phyloP scores from a whole-genome alignment of 306 rosid species.

The Quercus engelmannii region DNA sequence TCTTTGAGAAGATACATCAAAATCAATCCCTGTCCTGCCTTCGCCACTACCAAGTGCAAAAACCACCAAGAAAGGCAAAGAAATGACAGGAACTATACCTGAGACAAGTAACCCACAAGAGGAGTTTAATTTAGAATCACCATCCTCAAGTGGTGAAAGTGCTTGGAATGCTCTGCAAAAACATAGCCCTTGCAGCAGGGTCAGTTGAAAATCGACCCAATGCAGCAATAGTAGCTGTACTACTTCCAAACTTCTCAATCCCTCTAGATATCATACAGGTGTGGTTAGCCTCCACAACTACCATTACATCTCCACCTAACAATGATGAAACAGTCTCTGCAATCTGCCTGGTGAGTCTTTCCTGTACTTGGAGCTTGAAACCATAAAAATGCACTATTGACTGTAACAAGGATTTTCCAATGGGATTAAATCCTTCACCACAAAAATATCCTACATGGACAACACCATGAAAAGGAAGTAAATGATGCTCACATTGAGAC shows the following conservation, averaged over 20 bases:
- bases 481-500: slow-evolving; percentile 97
- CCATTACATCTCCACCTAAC: slow-evolving; percentile 76
- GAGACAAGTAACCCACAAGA: background rate
- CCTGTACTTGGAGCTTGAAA: slow-evolving; percentile 97
- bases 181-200: slow-evolving; percentile 46
- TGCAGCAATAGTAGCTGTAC: slow-evolving; percentile 80
- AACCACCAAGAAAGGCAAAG: background rate
- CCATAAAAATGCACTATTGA: slow-evolving; percentile 84
- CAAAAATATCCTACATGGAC: slow-evolving; percentile 75
- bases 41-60: background rate
- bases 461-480: slow-evolving; percentile 93
- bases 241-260: slow-evolving; percentile 88
- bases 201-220: slow-evolving; percentile 72
- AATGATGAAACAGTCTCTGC: slow-evolving; percentile 78
- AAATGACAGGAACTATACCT: background rate
- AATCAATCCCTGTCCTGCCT: background rate
- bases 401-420: slow-evolving; percentile 62
- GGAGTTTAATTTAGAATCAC: slow-evolving; percentile 7
- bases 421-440: slow-evolving; percentile 40
- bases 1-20: background rate
- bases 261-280: slow-evolving; percentile 97
- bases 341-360: slow-evolving; percentile 90
- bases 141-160: slow-evolving; percentile 28
- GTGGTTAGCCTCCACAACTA: slow-evolving; percentile 92
- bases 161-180: slow-evolving; percentile 76